phyloP scores from a whole-genome alignment of 1,284 basidiomycete genomes.

The Tremellales sp. region DNA sequence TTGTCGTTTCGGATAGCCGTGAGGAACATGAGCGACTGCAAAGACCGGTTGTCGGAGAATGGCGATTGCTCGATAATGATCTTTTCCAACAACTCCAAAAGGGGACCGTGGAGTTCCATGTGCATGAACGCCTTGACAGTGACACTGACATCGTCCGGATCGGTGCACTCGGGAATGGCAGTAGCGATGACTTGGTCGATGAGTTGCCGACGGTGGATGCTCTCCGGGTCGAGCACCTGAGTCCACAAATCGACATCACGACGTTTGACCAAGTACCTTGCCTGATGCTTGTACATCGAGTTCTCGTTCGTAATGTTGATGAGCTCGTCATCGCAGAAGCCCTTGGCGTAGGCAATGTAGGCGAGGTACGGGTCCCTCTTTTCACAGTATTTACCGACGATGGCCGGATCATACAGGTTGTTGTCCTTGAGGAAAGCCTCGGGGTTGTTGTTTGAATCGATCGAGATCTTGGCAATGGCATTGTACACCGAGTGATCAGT shows the following conservation, averaged over 20 bases:
- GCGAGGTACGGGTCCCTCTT: constrained; percentile 97
- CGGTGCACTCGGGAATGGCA: constrained; percentile 93
- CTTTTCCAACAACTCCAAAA: constrained; percentile 97
- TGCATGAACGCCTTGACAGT: constrained; percentile 99
- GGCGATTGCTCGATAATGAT: constrained; percentile 96
- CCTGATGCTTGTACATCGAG: constrained; percentile 99
- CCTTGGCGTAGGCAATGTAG: constrained; percentile 99
- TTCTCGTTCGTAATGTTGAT: constrained; percentile 98
- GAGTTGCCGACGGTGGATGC: constrained; percentile 86
- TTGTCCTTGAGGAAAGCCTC: constrained; percentile 98
- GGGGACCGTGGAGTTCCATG: constrained; percentile 93
- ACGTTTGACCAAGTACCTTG: constrained; percentile 95
- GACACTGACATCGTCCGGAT: constrained; percentile 96
- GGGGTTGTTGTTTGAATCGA: constrained; percentile 98
- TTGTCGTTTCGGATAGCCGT: constrained; percentile 98
- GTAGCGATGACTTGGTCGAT: constrained; percentile 96
- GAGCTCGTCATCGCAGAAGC: constrained; percentile 97
- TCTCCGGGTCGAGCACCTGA: constrained; percentile 85
- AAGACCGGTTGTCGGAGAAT: constrained; percentile 94
- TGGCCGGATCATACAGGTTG: constrained; percentile 87
- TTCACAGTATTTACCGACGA: constrained; percentile 99
- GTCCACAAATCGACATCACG: constrained; percentile 95
- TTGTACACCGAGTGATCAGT: constrained; percentile 94
- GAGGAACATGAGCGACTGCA: constrained; percentile 90
- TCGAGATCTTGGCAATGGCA: constrained; percentile 96